Base-by-base conservation (phyloP, 148 eudicot species). In the Vaccinium macrocarpon region DNA sequence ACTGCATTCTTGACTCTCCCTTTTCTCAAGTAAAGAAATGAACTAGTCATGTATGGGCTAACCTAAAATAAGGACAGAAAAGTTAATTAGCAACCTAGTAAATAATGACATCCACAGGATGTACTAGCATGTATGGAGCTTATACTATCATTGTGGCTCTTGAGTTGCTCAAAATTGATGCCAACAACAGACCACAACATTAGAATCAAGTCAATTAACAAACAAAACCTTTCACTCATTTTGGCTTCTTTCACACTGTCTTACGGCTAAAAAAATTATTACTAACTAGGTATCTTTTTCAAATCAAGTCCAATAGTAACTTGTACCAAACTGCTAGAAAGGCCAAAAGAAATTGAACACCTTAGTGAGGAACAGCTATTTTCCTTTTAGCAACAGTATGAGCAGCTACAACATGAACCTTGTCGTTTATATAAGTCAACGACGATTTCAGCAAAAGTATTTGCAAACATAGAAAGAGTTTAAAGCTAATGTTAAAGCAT, bases 31-130 rank as follows among this genome's bases (percentile, higher is more conserved):
- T 19, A 76, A 29, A 50, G 55, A 19, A 49, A 25, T 49, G 6
- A 2, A 76, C 56, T n/a, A 76, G 79, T 49, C 78, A 74, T 42
- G 78, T 8, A 42, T 16, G 78, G 19, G 50, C 78, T 48, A 76
- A n/a, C 79, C 49, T 76, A 76, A 49, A n/a, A 21, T 10, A 12
- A 23, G n/a, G 51, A 76, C 18, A 76, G 12, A 76, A 9, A 48
- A 76, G 79, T 27, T 49, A 74, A 38, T 76, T 16, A 76, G 55
- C 15, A 2, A 76, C 9, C 51, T 76, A 46, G 23, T 49, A 13
- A 76, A 49, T 12, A 76, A 76, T 12, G 35, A 16, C 15, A 76
- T 8, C 32, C 15, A 3, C 35, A 12, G 79, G 57, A 76, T 49
- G 57, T 48, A n/a, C 56, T 49, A 15, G 55, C 55, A 10, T 15